These are phyloP conservation scores for Fusarium heterosporum DNA, from an alignment of 2,329 filamentous ascomycete species.

Conservation along the genomic window DNA sequence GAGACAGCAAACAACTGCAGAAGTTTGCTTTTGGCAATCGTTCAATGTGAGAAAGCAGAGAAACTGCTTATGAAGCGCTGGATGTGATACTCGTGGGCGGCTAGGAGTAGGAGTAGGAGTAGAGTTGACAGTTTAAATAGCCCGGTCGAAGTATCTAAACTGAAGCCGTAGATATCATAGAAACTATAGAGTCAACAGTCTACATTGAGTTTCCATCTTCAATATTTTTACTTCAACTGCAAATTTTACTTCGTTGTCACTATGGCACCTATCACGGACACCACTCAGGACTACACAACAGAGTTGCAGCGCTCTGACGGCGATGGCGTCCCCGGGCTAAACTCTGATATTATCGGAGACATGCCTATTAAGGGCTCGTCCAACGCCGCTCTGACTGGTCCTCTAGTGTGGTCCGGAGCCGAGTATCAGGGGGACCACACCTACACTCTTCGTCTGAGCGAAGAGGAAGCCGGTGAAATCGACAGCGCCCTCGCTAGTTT, in stretches of 20 bases:
- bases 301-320: constrained; percentile 8
- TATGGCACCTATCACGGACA: constrained; percentile 28
- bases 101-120: constrained; percentile 1
- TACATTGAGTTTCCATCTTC: constrained; percentile 3
- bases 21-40: constrained; percentile 6
- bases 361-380: constrained; percentile 16
- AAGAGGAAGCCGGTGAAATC: constrained; percentile 35
- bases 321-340: constrained; percentile 15
- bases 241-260: not conserved
- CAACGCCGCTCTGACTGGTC: constrained; percentile 31
- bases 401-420: constrained; percentile 43
- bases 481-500: constrained; percentile 46
- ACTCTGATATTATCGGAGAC: constrained; percentile 23
- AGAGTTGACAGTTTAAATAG: constrained; percentile 31
- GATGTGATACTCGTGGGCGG: constrained; percentile 5
- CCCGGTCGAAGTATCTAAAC: not conserved
- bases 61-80: constrained; percentile 7
- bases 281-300: constrained; percentile 21
- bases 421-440: constrained; percentile 31
- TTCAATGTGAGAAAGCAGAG: not conserved
- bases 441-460: constrained; percentile 35
- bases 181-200: not conserved
- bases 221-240: not conserved
- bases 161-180: constrained; percentile 3
- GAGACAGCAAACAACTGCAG: constrained; percentile 2